Conservation (phyloP, 1,284 basidiomycete genomes). For the Melampsora medusae region DNA sequence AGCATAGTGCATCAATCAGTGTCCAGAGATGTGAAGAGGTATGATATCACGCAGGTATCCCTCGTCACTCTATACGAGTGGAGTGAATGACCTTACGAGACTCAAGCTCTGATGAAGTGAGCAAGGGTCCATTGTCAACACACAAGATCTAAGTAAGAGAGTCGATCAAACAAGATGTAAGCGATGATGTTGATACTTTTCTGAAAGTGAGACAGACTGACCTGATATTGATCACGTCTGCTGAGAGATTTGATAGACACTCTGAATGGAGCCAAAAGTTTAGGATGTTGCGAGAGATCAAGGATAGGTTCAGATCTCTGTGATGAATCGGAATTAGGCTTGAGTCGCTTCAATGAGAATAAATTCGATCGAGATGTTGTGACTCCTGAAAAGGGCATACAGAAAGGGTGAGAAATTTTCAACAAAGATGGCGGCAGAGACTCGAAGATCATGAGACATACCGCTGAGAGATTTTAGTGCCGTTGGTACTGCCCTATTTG, state of each 20-base stretch:
- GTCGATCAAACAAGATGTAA: not conserved
- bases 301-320: not conserved
- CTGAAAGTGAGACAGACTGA: constrained; percentile 15
- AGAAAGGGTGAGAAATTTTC: not conserved
- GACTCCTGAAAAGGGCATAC: not conserved
- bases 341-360: not conserved
- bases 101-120: not conserved
- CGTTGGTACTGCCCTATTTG: not conserved
- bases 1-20: too few relatives aligned
- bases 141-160: constrained; percentile 2
- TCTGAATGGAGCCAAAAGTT: constrained; percentile 47
- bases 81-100: not conserved
- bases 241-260: constrained; percentile 48
- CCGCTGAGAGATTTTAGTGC: not conserved
- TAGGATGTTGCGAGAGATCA: constrained; percentile 30
- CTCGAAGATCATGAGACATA: not conserved
- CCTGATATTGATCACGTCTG: constrained; percentile 50
- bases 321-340: not conserved
- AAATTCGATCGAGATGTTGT: not conserved
- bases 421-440: not conserved
- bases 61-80: constrained; percentile 6
- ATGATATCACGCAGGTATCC: too few relatives aligned
- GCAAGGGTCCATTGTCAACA: constrained; percentile 3
- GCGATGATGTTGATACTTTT: not conserved
- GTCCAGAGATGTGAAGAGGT: too few relatives aligned